phyloP scores from a whole-genome alignment of 805 yeast genomes.

The Ogataea corticis region DNA sequence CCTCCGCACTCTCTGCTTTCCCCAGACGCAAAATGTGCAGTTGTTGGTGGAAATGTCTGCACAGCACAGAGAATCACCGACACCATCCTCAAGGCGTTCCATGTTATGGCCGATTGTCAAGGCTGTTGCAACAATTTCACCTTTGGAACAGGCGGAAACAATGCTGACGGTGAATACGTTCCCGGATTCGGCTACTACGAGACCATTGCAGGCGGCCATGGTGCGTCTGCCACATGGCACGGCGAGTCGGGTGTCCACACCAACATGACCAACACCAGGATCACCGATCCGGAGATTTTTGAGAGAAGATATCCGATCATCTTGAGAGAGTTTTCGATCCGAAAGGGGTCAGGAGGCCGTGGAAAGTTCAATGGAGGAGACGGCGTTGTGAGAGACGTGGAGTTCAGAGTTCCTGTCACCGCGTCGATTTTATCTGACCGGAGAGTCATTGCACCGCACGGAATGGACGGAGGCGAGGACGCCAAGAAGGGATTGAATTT shows the following conservation, averaged over 20 bases:
- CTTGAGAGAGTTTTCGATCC: slow-evolving; percentile 42
- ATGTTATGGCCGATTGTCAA: slow-evolving; percentile 83
- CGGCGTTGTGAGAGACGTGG: slow-evolving; percentile 49
- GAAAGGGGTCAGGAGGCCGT: slow-evolving; percentile 22
- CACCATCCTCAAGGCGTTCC: slow-evolving; percentile 75
- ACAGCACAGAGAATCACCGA: slow-evolving; percentile 88
- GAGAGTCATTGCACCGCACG: slow-evolving; percentile 54
- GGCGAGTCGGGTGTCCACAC: slow-evolving; percentile 52
- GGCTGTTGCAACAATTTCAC: slow-evolving; percentile 88
- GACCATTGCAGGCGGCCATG: slow-evolving; percentile 55
- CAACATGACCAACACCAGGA: slow-evolving; percentile 42
- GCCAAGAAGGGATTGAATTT: slow-evolving; percentile 47
- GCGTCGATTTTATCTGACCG: slow-evolving; percentile 51
- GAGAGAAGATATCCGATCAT: slow-evolving; percentile 52
- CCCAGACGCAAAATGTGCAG: slow-evolving; percentile 45
- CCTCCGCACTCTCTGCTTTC: slow-evolving; percentile 35
- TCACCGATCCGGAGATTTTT: slow-evolving; percentile 53
- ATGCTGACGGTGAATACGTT: slow-evolving; percentile 37
- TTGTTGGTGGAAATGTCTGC: slow-evolving; percentile 51
- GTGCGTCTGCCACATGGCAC: slow-evolving; percentile 50
- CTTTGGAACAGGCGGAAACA: slow-evolving; percentile 68
- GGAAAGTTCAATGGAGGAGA: slow-evolving; percentile 43
- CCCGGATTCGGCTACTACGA: slow-evolving; percentile 54
- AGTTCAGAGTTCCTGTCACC: slow-evolving; percentile 43
- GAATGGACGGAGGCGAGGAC: slow-evolving; percentile 51